Base-by-base conservation (phyloP, 176 grass and related monocot species). In the Bonia amplexicaulis region DNA sequence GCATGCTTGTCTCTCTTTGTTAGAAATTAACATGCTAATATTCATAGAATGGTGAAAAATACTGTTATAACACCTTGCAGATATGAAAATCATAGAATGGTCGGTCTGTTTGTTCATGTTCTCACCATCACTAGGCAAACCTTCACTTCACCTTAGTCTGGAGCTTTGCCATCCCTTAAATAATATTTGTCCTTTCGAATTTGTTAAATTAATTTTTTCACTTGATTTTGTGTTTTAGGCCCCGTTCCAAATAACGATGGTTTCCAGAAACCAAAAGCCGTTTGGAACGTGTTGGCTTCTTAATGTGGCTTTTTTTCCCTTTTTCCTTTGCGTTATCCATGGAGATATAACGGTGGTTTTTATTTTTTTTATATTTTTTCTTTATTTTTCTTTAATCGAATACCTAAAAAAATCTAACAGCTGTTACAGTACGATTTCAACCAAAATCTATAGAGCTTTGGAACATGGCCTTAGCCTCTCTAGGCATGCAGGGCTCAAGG, bases 81-180 rank as follows among this genome's bases (percentile, higher is more conserved):
- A 74, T 73, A 27, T 73, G n/a, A 20, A 64, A 41, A 23, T 66
- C 17, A 10, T 66, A 64, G 14, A 54, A 51, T 54, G 31, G n/a
- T 6, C 19, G 27, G 27, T 53, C 7, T 40, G 22, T 40, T 40
- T 83, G 23, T 66, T 80, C 72, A 26, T 80, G 9, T 86, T 63
- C 16, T 77, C 44, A 83, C 29, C 41, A 22, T 74, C 47, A 80
- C 49, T 26, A 67, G 19, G 20, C 55, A 58, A 37, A 7, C 3
- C 77, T 74, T 44, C 9, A 31, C n/a, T 57, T 68, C 26, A 25
- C 33, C 2, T 51, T 82, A n/a, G 9, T 48, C 23, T 82, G 4
- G 58, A 40, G 29, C n/a, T 31, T 87, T 77, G 14, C n/a, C 23
- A 62, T 76, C 0, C 57, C 77, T 80, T 73, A 73, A 68, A 81